Base-by-base conservation (phyloP, 106 monocot species). In the Vanilla planifolia region DNA sequence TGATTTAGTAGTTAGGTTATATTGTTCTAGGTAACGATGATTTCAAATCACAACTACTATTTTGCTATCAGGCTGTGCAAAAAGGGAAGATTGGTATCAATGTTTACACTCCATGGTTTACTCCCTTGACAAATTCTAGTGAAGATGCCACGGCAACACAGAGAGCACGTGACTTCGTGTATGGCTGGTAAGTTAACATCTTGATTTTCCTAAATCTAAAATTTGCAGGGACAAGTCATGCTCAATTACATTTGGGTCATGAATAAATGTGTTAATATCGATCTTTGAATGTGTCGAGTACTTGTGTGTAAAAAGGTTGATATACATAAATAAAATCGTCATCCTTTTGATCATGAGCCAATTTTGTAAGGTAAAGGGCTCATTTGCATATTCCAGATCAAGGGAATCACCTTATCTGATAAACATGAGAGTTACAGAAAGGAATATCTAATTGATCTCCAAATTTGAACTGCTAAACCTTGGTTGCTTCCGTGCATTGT, bases 71-170 rank as follows among this genome's bases (percentile, higher is more conserved):
- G 81, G 52, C 64, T 37, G 32, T 27, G 43, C 76, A 76, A 55
- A 36, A 65, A 21, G 76, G 76, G 1, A 41, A 51, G 4, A 66
- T 85, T 51, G 85, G 85, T 10, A 33, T 80, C 29, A 80, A 77
- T 73, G 6, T 80, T 33, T 85, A 59, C 47, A 36, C 51, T 8
- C 34, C 68, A 1, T 66, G 60, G 47, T 65, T 44, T 16, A 3
- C 3, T 10, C 80, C 80, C 4, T 24, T 48, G 16, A 77, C 80
- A 40, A 68, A 80, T 28, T 76, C 85, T 30, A 62, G 60, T 2
- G 56, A 36, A 6, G 80, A 85, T 67, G 21, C 43, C 23, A 41
- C 32, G 16, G 80, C 85, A 70, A 57, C 69, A 9, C 24, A 64
- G 44, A 80, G 85, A 42, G 70, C 41, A 14, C 43, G 6, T 8